Base-by-base conservation (phyloP, 2,329 filamentous ascomycete genomes). In the Fusarium floridanum region DNA sequence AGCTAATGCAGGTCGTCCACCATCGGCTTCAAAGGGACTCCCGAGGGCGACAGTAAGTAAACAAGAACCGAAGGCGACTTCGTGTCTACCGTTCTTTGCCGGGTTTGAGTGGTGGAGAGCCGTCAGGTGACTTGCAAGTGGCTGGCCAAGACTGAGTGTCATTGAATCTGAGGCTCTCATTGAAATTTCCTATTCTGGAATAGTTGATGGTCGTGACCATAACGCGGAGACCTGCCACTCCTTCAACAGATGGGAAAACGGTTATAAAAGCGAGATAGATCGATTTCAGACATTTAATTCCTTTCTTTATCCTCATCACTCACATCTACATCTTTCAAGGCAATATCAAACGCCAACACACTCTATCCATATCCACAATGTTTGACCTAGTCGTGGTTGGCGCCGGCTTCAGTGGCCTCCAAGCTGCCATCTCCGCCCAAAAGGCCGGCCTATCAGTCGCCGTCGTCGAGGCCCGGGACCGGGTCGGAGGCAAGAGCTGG, bases 401-500 rank as follows among this genome's bases (percentile, higher is more conserved):
- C 3, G 86, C 85, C 0, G 87, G 87, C 5, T 77, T 86, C 14
- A 80, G 80, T 20, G 83, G 81, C 20, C 81, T 85, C 11, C 71
- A 80, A 24, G 84, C 85, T 0, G 85, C 85, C 1, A 59, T 78
- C 9, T 74, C 79, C 1, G 69, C 86, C 4, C 76, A 82, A 5
- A 61, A 76, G 1, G 81, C 82, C 0, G 84, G 84, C 1, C 76
- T 86, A 6, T 82, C 82, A 0, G 80, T 81, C n/a, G 66, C 85
- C 0, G 81, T 90, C 0, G 78, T 90, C 2, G 88, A 90, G 72
- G 87, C 87, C 2, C 81, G 84, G 6, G 82, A 87, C 45, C 83
- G 86, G 0, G 85, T 89, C 0, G 88, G 88, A 0, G 88, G 88
- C 8, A 90, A 89, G 78, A 88, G 86, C 0, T 87, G 82, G 80